Evolutionary conservation across 1,284 basidiomycete genomes (phyloP), one percentile per base, ranked within the genome.

Genomic region (Fomitiporia mediterranea): DNA sequence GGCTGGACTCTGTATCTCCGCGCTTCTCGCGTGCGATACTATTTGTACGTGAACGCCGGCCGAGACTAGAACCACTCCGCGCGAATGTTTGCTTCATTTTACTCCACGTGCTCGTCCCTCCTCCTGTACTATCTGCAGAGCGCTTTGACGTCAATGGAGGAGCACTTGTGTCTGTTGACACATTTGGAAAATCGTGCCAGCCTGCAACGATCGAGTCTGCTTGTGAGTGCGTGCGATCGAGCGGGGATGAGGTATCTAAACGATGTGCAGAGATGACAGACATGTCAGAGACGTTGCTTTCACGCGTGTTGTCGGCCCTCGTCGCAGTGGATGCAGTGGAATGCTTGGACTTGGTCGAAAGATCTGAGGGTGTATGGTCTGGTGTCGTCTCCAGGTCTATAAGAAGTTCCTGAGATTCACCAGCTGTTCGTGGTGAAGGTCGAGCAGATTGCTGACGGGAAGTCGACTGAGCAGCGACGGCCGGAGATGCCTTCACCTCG

Each of bases 21-120:
- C 79, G 72, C 37, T 65, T 64, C 51, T 86, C 83, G 43, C 85
- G 79, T 44, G 77, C 77, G 56, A 88, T 77, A 64, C 86, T 89
- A 64, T 89, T 89, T 39, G 86, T 83, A 35, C 88, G 81, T 51
- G 88, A 90, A 46, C 89, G 81, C 60, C 87, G 79, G 5, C 88
- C 88, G 53, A 70, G 76, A 55, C 74, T 79, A 44, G 86, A 86
- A 19, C 74, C 78, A 39, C 80, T 81, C 57, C 86, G 76, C 27
- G 78, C 76, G 63, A 86, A 79, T 1, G 80, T 76, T 59, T 70
- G 77, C 66, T 83, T 83, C 57, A 86, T 72, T 64, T 81, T 86
- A 60, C 84, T 80, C 87, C 86, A 89, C 44, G 81, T 71, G 60
- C 80, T 83, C 19, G 56, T 57, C 13, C 52, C 52, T 17, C 35